Percentiles rank a stretch among this genome's conserved stretches.
phyloP scores from a whole-genome alignment of 257 asterid species.

The Sherardia arvensis region DNA sequence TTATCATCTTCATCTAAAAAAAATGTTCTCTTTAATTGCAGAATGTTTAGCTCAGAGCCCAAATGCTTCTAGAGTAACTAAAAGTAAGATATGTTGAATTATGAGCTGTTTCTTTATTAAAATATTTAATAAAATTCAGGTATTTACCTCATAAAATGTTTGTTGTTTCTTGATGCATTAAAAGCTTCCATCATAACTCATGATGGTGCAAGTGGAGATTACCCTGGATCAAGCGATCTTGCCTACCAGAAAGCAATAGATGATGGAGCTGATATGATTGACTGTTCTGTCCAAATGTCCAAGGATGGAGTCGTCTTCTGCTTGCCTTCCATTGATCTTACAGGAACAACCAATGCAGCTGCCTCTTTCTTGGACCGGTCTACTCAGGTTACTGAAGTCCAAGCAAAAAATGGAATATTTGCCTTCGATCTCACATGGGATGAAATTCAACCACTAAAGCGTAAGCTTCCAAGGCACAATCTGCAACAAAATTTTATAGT shows the following conservation, averaged over 20 bases:
- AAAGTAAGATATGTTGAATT: constrained; percentile 31
- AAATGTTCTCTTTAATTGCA: constrained; percentile 23
- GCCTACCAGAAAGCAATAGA: constrained; percentile 85
- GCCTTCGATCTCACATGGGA: constrained; percentile 78
- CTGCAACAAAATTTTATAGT: neutral
- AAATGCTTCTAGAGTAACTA: constrained; percentile 39
- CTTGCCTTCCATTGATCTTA: constrained; percentile 60
- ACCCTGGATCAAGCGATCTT: constrained; percentile 70
- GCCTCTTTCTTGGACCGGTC: constrained; percentile 38
- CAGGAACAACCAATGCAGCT: constrained; percentile 74
- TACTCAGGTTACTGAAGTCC: constrained; percentile 41
- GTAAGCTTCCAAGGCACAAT: constrained; percentile 27
- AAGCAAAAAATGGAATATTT: constrained; percentile 56
- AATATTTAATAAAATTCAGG: too few species aligned
- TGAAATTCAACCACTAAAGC: constrained; percentile 57
- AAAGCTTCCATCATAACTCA: constrained; percentile 66
- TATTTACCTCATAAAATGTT: neutral
- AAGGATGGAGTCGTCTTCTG: constrained; percentile 85
- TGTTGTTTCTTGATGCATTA: neutral
- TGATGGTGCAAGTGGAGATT: constrained; percentile 91
- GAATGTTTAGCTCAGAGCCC: constrained; percentile 54
- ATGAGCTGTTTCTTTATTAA: neutral
- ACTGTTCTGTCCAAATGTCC: constrained; percentile 82
- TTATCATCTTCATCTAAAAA: neutral
- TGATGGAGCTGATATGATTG: constrained; percentile 80